A percentile compares a stretch with the other conserved stretches of the same genome.
Conservation (phyloP, 441 rosid species). For the Melastoma candidum region DNA sequence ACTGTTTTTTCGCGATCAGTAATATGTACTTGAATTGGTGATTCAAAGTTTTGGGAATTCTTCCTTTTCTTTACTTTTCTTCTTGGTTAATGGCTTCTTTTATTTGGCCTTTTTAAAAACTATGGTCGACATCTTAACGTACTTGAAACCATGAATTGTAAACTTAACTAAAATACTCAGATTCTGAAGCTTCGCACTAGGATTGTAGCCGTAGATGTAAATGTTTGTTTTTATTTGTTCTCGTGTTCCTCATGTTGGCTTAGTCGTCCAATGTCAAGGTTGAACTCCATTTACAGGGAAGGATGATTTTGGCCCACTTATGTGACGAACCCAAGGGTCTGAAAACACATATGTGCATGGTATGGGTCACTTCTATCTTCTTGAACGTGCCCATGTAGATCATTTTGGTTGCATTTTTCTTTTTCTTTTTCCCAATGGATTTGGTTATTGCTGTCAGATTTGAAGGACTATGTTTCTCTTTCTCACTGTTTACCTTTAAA, state of each 20-base stretch:
- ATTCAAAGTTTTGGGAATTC: no score
- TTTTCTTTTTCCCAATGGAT: neutral
- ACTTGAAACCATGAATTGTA: no score
- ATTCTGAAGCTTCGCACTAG: no score
- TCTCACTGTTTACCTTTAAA: neutral
- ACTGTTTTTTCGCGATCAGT: no score
- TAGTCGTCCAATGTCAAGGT: slow-evolving; percentile 8
- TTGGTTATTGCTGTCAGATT: neutral
- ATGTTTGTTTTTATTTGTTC: neutral
- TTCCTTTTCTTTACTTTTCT: no score
- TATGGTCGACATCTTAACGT: no score
- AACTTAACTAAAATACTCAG: no score
- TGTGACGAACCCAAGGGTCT: slow-evolving; percentile 98
- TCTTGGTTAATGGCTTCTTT: no score
- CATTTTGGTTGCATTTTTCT: neutral
- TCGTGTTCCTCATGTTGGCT: slow-evolving; percentile 1
- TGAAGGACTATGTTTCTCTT: neutral
- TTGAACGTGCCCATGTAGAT: no score
- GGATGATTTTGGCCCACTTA: slow-evolving; percentile 94
- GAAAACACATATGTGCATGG: slow-evolving; percentile 98
- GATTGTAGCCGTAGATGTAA: no score
- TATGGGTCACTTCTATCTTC: slow-evolving; percentile 16
- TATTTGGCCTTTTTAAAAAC: no score
- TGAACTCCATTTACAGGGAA: slow-evolving; percentile 54
- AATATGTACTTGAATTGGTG: no score